Evolutionary conservation across 805 yeast species (phyloP).

Genomic region (Nakazawaea populi): DNA sequence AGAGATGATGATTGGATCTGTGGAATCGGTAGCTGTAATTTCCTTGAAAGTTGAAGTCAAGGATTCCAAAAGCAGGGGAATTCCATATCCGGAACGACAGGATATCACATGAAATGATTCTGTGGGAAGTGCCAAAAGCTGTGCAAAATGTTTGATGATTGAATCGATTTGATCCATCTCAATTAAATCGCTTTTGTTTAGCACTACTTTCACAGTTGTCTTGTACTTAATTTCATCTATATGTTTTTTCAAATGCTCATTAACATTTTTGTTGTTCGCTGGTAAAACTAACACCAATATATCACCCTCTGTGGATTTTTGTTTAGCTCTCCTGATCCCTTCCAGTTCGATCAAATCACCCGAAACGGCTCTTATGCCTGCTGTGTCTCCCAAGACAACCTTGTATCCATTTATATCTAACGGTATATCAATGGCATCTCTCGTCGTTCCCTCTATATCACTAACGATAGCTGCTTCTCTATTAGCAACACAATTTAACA

Average conservation of each 20-base stretch:
- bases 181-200: conserved; percentile 59
- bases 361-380: conserved; percentile 63
- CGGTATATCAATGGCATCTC: conserved; percentile 81
- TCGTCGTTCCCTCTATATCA: conserved; percentile 86
- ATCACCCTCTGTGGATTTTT: conserved; percentile 56
- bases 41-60: conserved; percentile 42
- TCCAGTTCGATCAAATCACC: conserved; percentile 63
- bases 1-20: conserved; percentile 69
- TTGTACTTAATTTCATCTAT: conserved; percentile 25
- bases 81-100: conserved; percentile 54
- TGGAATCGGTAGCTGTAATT: conserved; percentile 34
- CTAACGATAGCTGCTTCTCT: conserved; percentile 90
- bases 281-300: conserved; percentile 64
- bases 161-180: conserved; percentile 4
- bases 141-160: conserved; percentile 19
- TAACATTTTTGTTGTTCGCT: conserved; percentile 25
- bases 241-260: conserved; percentile 33
- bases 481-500: conserved; percentile 69
- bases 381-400: conserved; percentile 84
- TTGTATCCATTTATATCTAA: conserved; percentile 81
- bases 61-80: conserved; percentile 34
- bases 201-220: conserved; percentile 32
- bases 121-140: conserved; percentile 22
- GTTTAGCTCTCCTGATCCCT: conserved; percentile 76
- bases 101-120: conserved; percentile 42